Conservation (phyloP, 1,284 basidiomycete species). For the Moesziomyces sp. region DNA sequence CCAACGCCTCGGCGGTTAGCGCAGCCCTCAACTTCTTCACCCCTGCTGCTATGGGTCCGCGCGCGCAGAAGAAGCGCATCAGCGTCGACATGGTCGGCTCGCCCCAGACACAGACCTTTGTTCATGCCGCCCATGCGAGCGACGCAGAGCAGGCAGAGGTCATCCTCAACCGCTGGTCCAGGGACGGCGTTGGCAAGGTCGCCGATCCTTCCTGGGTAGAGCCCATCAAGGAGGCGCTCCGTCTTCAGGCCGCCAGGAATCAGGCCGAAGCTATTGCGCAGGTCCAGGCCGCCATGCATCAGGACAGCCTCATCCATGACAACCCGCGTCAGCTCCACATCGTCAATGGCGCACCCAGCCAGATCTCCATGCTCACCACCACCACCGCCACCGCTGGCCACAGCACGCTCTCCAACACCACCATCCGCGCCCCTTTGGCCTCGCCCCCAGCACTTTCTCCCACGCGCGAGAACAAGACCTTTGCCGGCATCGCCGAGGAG, state of each 20-base stretch:
- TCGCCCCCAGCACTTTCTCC: slow-evolving; percentile 11
- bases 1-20: slow-evolving; percentile 39
- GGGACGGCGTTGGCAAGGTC: slow-evolving; percentile 86
- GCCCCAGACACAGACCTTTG: slow-evolving; percentile 53
- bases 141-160: slow-evolving; percentile 91
- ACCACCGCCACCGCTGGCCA: slow-evolving; percentile 55
- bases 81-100: slow-evolving; percentile 61
- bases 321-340: slow-evolving; percentile 56
- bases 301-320: slow-evolving; percentile 71
- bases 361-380: slow-evolving; percentile 48
- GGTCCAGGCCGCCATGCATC: slow-evolving; percentile 70
- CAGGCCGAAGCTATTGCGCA: slow-evolving; percentile 85
- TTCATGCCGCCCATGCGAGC: slow-evolving; percentile 89
- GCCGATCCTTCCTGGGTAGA: slow-evolving; percentile 76
- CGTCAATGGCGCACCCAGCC: slow-evolving; percentile 57
- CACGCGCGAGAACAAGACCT: slow-evolving; percentile 25
- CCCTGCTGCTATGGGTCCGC: slow-evolving; percentile 39
- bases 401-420: slow-evolving; percentile 41
- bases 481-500: slow-evolving; percentile 53
- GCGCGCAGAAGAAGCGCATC: slow-evolving; percentile 61
- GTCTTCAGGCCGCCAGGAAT: slow-evolving; percentile 73
- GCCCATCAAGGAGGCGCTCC: slow-evolving; percentile 86
- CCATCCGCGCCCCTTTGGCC: slow-evolving; percentile 13
- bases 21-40: slow-evolving; percentile 42
- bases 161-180: slow-evolving; percentile 86